Evolutionary conservation across 257 asterid species (phyloP).

Genomic region (Anisodus acutangulus): DNA sequence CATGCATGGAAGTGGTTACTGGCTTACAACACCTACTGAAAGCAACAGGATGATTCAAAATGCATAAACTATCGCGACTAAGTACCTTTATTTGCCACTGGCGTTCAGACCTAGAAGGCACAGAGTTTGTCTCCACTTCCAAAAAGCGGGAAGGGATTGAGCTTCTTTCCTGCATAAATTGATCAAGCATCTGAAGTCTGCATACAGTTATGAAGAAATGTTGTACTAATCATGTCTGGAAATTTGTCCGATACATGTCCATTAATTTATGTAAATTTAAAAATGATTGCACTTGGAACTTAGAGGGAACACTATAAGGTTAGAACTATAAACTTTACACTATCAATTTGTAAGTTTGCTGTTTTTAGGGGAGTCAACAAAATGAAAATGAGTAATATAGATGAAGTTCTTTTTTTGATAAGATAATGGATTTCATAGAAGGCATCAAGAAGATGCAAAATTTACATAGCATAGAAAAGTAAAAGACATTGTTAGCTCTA

Average conservation of each 20-base stretch:
- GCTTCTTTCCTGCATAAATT: conserved; percentile 46
- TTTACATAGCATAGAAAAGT: too few species aligned
- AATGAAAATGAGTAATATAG: not conserved
- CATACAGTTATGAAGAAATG: not conserved
- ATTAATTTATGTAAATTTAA: not conserved
- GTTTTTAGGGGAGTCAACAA: not conserved
- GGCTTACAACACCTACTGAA: not conserved
- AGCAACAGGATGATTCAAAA: not conserved
- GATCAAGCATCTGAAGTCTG: not conserved
- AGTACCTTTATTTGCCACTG: conserved; percentile 1
- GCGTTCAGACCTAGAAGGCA: not conserved
- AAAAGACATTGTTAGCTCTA: too few species aligned
- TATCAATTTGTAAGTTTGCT: not conserved
- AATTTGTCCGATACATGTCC: not conserved
- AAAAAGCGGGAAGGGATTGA: conserved; percentile 49
- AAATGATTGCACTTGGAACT: not conserved
- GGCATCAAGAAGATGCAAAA: too few species aligned
- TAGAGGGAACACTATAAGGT: not conserved
- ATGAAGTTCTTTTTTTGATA: not conserved
- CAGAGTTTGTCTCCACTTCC: conserved; percentile 28
- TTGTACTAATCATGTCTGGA: not conserved
- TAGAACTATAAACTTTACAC: not conserved
- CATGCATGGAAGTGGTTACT: not conserved
- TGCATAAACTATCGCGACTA: not conserved
- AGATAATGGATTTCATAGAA: too few species aligned